Evolutionary conservation across 2,329 filamentous ascomycete species (phyloP).

Genomic region (Mycosphaerella arachidis): DNA sequence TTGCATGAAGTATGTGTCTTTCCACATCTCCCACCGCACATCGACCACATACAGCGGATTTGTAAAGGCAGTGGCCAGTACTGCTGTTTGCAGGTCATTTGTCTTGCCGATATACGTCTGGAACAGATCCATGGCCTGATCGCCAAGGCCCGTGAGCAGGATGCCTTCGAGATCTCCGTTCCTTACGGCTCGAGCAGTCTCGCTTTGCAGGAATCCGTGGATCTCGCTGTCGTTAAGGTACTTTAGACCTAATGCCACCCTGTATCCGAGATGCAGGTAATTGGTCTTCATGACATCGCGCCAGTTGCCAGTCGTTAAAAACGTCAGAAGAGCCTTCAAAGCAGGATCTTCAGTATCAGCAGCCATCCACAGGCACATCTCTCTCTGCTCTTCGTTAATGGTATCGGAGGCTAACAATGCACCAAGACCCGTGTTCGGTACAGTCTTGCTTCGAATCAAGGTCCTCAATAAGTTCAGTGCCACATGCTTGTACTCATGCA

Average conservation of each 20-base stretch:
- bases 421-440: slow-evolving; percentile 50
- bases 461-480: slow-evolving; percentile 67
- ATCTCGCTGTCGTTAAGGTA: slow-evolving; percentile 60
- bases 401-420: slow-evolving; percentile 46
- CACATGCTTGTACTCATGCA: slow-evolving; percentile 63
- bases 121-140: slow-evolving; percentile 68
- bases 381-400: slow-evolving; percentile 55
- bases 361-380: slow-evolving; percentile 58
- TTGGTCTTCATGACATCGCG: slow-evolving; percentile 65
- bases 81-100: slow-evolving; percentile 73
- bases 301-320: slow-evolving; percentile 75
- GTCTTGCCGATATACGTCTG: slow-evolving; percentile 72
- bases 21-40: slow-evolving; percentile 69
- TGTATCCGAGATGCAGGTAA: slow-evolving; percentile 69
- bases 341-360: slow-evolving; percentile 70
- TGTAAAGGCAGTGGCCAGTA: slow-evolving; percentile 68
- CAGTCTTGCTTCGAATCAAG: slow-evolving; percentile 63
- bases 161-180: slow-evolving; percentile 73
- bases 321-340: slow-evolving; percentile 71
- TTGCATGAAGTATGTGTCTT: slow-evolving; percentile 67
- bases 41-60: slow-evolving; percentile 74
- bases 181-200: slow-evolving; percentile 57
- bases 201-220: slow-evolving; percentile 41
- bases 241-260: slow-evolving; percentile 66
- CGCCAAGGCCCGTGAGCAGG: slow-evolving; percentile 71